Base-by-base conservation (phyloP, 768 basidiomycete species). In the Boletus pseudo-olivaceus region DNA sequence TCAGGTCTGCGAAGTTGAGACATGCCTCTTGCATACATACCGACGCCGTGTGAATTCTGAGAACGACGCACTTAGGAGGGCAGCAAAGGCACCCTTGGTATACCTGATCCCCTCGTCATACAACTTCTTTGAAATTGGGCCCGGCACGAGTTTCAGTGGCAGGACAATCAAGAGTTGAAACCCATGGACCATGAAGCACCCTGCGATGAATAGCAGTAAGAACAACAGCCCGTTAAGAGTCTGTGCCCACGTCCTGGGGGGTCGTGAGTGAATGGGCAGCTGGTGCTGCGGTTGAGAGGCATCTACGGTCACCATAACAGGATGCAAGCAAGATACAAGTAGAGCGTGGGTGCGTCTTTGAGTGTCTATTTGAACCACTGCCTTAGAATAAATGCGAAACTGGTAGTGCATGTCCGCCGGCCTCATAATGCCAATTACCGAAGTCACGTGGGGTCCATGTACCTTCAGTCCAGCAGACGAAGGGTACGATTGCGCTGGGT, bases 11-110 rank as follows among this genome's bases (percentile, higher is more conserved):
- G 19, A 54, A 44, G 38, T 53, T 14, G 54, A 47, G 23, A 40
- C 9, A 39, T 47, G 49, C 47, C 37, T 35, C 40, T 47, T 44
- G 35, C 51, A 23, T 20, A 33, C 34, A 17, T 12, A 19, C 35
- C 4, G 19, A 19, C 35, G 5, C 15, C 30, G 43, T 51, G 51
- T 27, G 26, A 51, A 47, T 37, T 38, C 30, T 11, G 40, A 47
- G 35, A 20, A 51, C 14, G 39, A 78, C 84, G 65, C 62, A 91
- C 91, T 80, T 65, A 90, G 70, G 29, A 95, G 76, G 59, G 77
- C 76, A 19, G 84, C 91, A 70, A 92, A 93, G 15, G 87, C 79
- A 27, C 88, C 90, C 72, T 95, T 93, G 53, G 89, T 91, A 62
- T 86, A 86, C 37, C 85, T 78, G 47, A 93, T 82, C 1, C 86